phyloP scores from a whole-genome alignment of 2,329 filamentous ascomycete genomes.

The Fusarium foetens region DNA sequence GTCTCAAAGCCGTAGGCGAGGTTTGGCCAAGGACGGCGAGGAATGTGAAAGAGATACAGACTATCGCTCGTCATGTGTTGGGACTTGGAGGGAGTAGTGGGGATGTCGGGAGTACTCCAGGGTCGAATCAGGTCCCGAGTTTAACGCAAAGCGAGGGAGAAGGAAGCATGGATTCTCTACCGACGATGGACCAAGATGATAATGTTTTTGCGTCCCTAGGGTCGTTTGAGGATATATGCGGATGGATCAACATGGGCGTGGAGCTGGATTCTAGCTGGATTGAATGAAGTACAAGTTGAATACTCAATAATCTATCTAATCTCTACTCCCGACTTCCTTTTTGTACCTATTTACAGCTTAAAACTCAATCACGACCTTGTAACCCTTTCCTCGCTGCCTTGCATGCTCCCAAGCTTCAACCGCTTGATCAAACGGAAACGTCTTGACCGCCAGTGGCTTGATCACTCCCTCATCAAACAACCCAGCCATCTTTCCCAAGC shows the following conservation, averaged over 20 bases:
- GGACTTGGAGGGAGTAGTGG: background rate
- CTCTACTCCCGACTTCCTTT: no score
- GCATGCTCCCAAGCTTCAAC: constrained; percentile 14
- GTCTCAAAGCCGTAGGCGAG: constrained; percentile 12
- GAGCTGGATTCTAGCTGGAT: constrained; percentile 5
- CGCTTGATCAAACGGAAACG: background rate
- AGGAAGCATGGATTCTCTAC: background rate
- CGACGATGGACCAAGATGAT: fast-evolving
- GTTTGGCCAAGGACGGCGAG: constrained; percentile 29
- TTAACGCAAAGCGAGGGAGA: background rate
- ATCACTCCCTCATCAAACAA: constrained; percentile 3
- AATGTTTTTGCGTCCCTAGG: background rate
- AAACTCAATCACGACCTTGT: constrained; percentile 13
- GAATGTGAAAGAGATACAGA: constrained; percentile 34
- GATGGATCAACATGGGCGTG: background rate
- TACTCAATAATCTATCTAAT: fast-evolving
- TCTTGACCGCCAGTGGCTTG: constrained; percentile 4
- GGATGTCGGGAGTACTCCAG: background rate
- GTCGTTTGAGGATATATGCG: constrained; percentile 18
- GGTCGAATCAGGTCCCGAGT: background rate
- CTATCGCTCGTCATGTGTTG: constrained; percentile 33
- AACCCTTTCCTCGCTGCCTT: background rate
- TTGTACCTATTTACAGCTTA: background rate
- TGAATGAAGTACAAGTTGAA: background rate
- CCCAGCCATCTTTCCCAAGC: background rate